These are phyloP conservation scores for Amylostereum areolatum DNA, from an alignment of 1,284 basidiomycete genomes.

Conservation along the genomic window DNA sequence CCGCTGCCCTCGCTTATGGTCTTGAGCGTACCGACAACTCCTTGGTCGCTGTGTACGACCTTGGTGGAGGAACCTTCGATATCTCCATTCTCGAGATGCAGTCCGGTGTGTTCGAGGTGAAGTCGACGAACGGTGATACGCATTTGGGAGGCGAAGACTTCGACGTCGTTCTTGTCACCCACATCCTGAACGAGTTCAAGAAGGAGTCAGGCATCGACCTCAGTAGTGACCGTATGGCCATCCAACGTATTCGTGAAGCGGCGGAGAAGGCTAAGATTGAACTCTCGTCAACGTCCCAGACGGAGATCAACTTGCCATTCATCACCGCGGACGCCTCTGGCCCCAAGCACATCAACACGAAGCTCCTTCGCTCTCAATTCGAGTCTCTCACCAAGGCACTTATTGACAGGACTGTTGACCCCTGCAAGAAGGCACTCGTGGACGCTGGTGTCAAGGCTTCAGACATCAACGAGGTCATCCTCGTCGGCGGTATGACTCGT, in stretches of 20 bases:
- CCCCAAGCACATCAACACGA: slow-evolving; percentile 95
- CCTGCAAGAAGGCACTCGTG: slow-evolving; percentile 91
- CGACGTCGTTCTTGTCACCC: slow-evolving; percentile 85
- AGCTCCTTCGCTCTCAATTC: slow-evolving; percentile 85
- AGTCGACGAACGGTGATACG: slow-evolving; percentile 98
- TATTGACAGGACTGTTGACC: slow-evolving; percentile 89
- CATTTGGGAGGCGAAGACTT: slow-evolving; percentile 99
- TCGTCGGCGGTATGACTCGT: slow-evolving; percentile 97
- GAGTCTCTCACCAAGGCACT: slow-evolving; percentile 82
- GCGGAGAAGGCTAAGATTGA: slow-evolving; percentile 99
- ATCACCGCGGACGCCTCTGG: slow-evolving; percentile 94
- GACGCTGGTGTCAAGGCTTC: slow-evolving; percentile 91
- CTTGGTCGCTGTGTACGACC: slow-evolving; percentile 95
- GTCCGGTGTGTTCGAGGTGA: slow-evolving; percentile 98
- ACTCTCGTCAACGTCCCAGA: slow-evolving; percentile 88
- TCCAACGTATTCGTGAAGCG: slow-evolving; percentile 97
- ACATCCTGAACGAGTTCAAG: slow-evolving; percentile 91
- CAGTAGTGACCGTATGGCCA: slow-evolving; percentile 88
- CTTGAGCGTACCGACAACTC: slow-evolving; percentile 80
- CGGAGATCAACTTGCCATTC: slow-evolving; percentile 96
- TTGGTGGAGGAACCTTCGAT: slow-evolving; percentile 98
- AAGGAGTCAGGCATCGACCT: slow-evolving; percentile 86
- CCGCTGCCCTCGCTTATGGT: slow-evolving; percentile 96
- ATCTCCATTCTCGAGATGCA: slow-evolving; percentile 99
- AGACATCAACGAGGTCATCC: slow-evolving; percentile 94